phyloP scores from a whole-genome alignment of 2,329 filamentous ascomycete species.

The Fonsecaea multimorphosa region DNA sequence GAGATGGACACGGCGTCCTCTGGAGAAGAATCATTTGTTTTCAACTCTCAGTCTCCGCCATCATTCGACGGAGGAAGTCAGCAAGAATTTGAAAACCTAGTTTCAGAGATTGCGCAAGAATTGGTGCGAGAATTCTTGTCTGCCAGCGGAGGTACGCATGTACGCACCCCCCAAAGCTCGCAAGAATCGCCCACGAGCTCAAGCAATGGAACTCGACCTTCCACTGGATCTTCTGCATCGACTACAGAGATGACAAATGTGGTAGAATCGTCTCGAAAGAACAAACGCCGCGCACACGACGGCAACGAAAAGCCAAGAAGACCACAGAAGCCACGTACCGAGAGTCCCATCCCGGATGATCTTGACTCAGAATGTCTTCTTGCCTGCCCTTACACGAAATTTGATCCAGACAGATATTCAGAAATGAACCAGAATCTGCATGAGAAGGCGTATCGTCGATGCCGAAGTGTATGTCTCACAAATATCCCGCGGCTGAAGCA shows the following conservation, averaged over 20 bases:
- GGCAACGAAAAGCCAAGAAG: conserved; percentile 4
- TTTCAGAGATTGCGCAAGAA: neutral
- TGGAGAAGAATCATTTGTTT: conserved; percentile 13
- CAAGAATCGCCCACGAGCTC: neutral
- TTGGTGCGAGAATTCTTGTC: neutral
- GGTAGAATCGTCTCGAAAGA: neutral
- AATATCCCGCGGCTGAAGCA: conserved; percentile 30
- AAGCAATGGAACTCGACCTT: neutral
- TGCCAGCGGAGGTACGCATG: neutral
- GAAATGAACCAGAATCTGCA: conserved; percentile 14
- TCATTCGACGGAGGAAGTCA: neutral
- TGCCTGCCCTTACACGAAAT: conserved; percentile 44
- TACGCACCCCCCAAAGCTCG: conserved; percentile 1
- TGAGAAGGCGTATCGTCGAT: conserved; percentile 25
- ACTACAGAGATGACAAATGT: neutral
- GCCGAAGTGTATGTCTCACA: conserved; percentile 15
- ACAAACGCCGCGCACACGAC: conserved; percentile 1
- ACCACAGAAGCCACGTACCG: conserved; percentile 5
- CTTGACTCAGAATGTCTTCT: conserved; percentile 34
- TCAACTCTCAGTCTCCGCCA: neutral
- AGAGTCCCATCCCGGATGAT: neutral
- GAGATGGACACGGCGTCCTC: conserved; percentile 7
- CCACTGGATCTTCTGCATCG: neutral
- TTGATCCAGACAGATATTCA: conserved; percentile 27
- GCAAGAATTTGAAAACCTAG: neutral